Conservation (phyloP, 1,284 basidiomycete genomes). For the Boletus semigastroideus region DNA sequence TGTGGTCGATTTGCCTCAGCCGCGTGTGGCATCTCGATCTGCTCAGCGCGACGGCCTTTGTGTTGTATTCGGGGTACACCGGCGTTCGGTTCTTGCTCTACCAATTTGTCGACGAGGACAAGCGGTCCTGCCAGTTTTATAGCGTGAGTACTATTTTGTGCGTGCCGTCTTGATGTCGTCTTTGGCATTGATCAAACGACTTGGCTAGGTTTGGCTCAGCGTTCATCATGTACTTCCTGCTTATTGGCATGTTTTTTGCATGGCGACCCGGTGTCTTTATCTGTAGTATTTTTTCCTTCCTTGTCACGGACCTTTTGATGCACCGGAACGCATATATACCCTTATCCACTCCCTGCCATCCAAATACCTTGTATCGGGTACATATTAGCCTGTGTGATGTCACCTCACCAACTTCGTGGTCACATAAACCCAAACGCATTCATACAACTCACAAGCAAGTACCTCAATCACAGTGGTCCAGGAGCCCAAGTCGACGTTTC, state of each 20-base stretch:
- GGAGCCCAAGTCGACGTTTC: neutral
- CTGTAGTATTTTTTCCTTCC: neutral
- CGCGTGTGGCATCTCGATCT: conserved; percentile 21
- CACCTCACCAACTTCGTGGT: neutral
- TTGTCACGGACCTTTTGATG: neutral
- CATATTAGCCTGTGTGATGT: neutral
- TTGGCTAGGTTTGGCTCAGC: conserved; percentile 22
- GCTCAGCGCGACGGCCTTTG: conserved; percentile 12
- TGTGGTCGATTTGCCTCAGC: conserved; percentile 27
- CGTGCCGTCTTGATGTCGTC: neutral
- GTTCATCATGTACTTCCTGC: conserved; percentile 26
- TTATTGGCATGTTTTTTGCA: conserved; percentile 17
- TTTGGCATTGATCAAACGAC: conserved; percentile 1
- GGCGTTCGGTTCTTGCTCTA: conserved; percentile 24
- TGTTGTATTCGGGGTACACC: conserved; percentile 16
- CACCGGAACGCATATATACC: neutral
- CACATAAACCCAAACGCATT: neutral
- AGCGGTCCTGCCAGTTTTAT: conserved; percentile 28
- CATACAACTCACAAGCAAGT: neutral
- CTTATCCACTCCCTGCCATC: neutral
- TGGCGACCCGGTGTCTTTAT: neutral
- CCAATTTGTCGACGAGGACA: conserved; percentile 20
- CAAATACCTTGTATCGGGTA: neutral
- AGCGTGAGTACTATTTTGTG: conserved; percentile 26
- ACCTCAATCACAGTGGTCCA: neutral